Base-by-base conservation (phyloP, 768 basidiomycete species). In the Lactarius pseudohatsudake region DNA sequence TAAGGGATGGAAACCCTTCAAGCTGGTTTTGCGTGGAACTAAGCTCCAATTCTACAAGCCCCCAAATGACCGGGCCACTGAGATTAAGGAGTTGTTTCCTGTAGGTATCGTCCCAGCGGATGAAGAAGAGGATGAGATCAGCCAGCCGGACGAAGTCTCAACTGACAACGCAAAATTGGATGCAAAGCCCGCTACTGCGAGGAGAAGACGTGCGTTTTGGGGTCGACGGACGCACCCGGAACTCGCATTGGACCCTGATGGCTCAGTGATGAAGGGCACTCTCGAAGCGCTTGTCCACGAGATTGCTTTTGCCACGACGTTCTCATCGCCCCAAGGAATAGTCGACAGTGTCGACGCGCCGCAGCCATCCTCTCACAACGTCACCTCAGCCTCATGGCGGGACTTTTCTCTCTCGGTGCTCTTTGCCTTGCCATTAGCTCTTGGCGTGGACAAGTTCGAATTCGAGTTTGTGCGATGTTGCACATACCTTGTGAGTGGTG, bases 21-120 rank as follows among this genome's bases (percentile, higher is more conserved):
- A 94, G 75, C 81, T 89, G 55, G 89, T 92, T 70, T 78, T 96
- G 32, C 89, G 91, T 72, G 94, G 93, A 7, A 85, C 89, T 15
- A 95, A 95, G 75, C 72, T 96, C 58, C 89, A 90, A 75, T 90
- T 95, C 72, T 94, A 91, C 75, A 96, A 95, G 72, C 86, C 91
- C 0, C 91, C 93, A 0, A 80, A 82, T 34, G 93, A 95, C 69
- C 80, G 86, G 64, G 78, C 76, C 28, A 77, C 79, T 2, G 88
- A 81, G 0, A 81, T 94, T 61, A 90, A 87, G 73, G 87, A 89
- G 9, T 77, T 94, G 30, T 96, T 96, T 72, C 88, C 91, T 11
- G 81, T 84, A 0, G 85, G 79, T 9, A 76, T 91, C 20, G 84
- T 90, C 0, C 81, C 85, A 0, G 80, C 82, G 0, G 77, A 78